A percentile compares a stretch with the other conserved stretches of the same genome.
These are phyloP conservation scores for Aspergillus kassunensis DNA, from an alignment of 495 filamentous ascomycete species.

Conservation along the genomic window DNA sequence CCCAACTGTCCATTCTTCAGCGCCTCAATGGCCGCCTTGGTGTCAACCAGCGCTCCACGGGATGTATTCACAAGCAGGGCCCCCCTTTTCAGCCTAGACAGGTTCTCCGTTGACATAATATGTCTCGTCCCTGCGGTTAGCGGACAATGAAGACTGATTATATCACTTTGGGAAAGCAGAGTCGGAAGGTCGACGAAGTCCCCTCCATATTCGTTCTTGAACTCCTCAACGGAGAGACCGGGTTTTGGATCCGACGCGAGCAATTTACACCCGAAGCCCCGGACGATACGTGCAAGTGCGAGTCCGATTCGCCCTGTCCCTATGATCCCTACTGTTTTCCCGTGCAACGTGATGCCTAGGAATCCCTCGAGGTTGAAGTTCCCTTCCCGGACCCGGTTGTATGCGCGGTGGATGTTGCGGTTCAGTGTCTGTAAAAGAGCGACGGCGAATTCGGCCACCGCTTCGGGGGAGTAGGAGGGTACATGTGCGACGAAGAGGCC, in stretches of 20 bases:
- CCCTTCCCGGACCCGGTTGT: conserved; percentile 67
- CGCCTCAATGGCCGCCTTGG: conserved; percentile 52
- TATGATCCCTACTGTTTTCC: conserved; percentile 51
- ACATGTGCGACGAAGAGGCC: conserved; percentile 64
- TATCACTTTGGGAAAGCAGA: conserved; percentile 52
- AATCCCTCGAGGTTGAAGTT: conserved; percentile 67
- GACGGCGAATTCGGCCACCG: conserved; percentile 68
- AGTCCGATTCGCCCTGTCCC: conserved; percentile 36
- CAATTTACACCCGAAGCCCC: conserved; percentile 59
- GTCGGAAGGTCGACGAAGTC: conserved; percentile 50
- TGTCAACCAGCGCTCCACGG: conserved; percentile 60
- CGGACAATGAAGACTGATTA: conserved; percentile 64
- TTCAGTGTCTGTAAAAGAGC: conserved; percentile 66
- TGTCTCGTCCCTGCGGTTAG: conserved; percentile 55
- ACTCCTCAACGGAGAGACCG: conserved; percentile 39
- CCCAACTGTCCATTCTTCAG: conserved; percentile 58
- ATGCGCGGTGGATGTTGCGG: conserved; percentile 66
- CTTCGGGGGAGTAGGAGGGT: conserved; percentile 65
- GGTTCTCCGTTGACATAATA: conserved; percentile 53
- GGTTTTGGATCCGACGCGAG: conserved; percentile 52
- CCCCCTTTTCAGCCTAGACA: conserved; percentile 54
- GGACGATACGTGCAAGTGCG: conserved; percentile 41
- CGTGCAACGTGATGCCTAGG: conserved; percentile 55
- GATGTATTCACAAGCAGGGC: conserved; percentile 65
- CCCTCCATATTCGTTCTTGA: conserved; percentile 39